phyloP scores from a whole-genome alignment of 2,329 filamentous ascomycete species.

The Dactylella cylindrospora region DNA sequence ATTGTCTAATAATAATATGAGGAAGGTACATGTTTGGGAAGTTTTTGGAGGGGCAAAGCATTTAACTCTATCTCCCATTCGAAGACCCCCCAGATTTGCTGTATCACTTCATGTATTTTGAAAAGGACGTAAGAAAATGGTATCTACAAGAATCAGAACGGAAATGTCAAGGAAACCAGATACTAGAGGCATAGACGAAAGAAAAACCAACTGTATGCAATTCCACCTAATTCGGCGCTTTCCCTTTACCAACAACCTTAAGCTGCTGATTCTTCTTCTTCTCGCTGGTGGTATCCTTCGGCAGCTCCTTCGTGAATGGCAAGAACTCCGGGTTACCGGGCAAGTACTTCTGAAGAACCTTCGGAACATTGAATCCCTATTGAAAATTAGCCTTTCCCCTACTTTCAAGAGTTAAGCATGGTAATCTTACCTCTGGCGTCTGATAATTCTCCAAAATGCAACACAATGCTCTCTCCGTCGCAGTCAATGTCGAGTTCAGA shows the following conservation, averaged over 20 bases:
- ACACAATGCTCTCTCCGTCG: slow-evolving; percentile 88
- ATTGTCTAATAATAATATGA: too few species aligned
- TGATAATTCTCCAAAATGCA: slow-evolving; percentile 97
- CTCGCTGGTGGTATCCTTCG: slow-evolving; percentile 69
- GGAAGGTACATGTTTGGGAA: too few species aligned
- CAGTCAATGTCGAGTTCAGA: slow-evolving; percentile 84
- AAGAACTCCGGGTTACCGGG: slow-evolving; percentile 87
- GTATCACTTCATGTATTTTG: too few species aligned
- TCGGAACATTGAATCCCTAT: slow-evolving; percentile 75
- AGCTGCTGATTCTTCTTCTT: slow-evolving; percentile 55
- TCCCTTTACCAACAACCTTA: slow-evolving; percentile 39
- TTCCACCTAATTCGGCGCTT: background rate
- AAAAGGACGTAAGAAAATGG: slow-evolving; percentile 19
- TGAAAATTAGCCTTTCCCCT: slow-evolving; percentile 47
- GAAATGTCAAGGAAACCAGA: background rate
- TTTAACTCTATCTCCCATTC: too few species aligned
- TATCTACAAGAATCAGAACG: slow-evolving; percentile 11
- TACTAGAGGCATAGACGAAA: background rate
- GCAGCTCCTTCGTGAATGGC: slow-evolving; percentile 80
- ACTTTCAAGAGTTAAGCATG: too few species aligned
- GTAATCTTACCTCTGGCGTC: slow-evolving; percentile 70
- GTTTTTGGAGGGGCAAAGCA: too few species aligned
- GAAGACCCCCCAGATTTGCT: too few species aligned
- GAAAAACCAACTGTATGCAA: background rate
- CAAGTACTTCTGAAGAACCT: slow-evolving; percentile 83